Evolutionary conservation across 2,329 filamentous ascomycete species (phyloP), one percentile per base, ranked within the genome.

Genomic region (Exserohilum turcica): DNA sequence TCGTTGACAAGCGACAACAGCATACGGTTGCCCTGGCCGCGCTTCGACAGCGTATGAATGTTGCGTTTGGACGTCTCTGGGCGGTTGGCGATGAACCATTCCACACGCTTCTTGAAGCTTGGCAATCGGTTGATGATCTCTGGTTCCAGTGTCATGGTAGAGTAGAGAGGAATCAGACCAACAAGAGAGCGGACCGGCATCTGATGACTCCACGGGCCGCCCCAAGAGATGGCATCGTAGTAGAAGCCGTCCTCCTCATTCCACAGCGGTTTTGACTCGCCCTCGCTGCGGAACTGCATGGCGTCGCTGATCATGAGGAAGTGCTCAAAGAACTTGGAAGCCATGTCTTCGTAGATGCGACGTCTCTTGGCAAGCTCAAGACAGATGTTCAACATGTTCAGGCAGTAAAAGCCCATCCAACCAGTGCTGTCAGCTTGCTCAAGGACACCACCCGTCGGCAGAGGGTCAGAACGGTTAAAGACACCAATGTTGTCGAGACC

Each of bases 401-500:
- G 78, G 68, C 89, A 96, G 79, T 96, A 97, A 75, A 97, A 97
- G 8, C 91, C 93, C 93, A 97, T 97, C 93, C 93, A 97, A 28
- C 93, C 93, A 8, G 93, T 97, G 73, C 92, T 96, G 80, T 97
- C 93, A 15, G 94, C 94, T 78, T 97, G 93, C 76, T 97, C 93
- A 7, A 97, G 84, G 2, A 92, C 88, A 76, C 94, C 93, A 28
- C 93, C 93, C 0, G 94, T 97, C 0, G 93, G 93, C 33, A 97
- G 79, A 21, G 94, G 92, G 74, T 97, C 93, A 0, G 93, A 97
- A 39, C 93, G 89, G 76, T 97, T 97, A 84, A 97, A 97, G 31
- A 97, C 79, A 48, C 94, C 94, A 74, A 97, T 97, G 73, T 97
- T 97, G 83, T 97, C 93, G 46, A 97, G 80, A 39, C 93, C 93